phyloP scores from a whole-genome alignment of 2,329 filamentous ascomycete species.

The Paecilomyces niveus region DNA sequence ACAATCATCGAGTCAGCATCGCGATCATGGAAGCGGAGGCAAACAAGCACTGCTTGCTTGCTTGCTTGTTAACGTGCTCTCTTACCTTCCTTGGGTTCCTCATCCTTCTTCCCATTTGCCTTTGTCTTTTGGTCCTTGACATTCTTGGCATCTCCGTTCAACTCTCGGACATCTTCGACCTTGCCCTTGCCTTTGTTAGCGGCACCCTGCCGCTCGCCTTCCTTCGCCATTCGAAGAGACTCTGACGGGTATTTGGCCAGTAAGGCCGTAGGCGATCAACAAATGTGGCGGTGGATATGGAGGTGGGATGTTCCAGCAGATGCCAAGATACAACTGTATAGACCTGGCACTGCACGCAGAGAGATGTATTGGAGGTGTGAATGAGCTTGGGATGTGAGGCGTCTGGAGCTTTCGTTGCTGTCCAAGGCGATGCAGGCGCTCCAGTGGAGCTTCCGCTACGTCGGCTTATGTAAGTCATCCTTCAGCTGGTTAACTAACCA shows the following conservation, averaged over 20 bases:
- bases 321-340: neutral
- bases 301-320: neutral
- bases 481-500: neutral
- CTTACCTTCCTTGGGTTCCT: constrained; percentile 56
- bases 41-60: neutral
- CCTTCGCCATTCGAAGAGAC: constrained; percentile 68
- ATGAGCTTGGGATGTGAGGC: neutral
- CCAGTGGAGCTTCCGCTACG: constrained; percentile 16
- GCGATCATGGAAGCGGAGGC: constrained; percentile 4
- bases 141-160: constrained; percentile 45
- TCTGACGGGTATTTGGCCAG: constrained; percentile 28
- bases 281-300: neutral
- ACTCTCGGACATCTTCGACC: constrained; percentile 61
- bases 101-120: constrained; percentile 66
- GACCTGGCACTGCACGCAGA: neutral
- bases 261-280: constrained; percentile 12
- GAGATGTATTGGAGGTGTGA: neutral
- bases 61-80: constrained; percentile 9
- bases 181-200: constrained; percentile 97
- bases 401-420: constrained; percentile 13
- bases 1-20: constrained; percentile 27
- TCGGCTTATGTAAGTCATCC: constrained; percentile 15
- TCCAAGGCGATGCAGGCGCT: neutral
- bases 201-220: constrained; percentile 76
- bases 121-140: constrained; percentile 63